Evolutionary conservation across 164 flowering plant genomes (phyloP), one percentile per base, ranked within the genome.

Genomic region (Buxus sempervirens): DNA sequence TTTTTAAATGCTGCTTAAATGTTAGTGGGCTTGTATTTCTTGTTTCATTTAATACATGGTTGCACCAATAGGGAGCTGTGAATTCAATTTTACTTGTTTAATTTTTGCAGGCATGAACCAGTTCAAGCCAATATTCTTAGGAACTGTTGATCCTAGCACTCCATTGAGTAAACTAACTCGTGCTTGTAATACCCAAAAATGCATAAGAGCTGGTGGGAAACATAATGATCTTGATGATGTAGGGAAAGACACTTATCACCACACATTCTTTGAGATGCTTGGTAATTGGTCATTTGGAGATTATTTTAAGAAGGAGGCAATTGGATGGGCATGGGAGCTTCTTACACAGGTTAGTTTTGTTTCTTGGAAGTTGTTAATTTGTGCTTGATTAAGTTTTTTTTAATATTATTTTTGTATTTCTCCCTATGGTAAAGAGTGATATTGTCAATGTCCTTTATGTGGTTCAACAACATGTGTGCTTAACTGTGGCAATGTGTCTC

Each of bases 241-340:
- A 4, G 99, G 99, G 38, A 96, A 93, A 77, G 99, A 96, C 62
- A 96, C 99, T 25, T 93, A 96, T 72, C 98, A 96, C 73, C 99
- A 96, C 68, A 96, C 99, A 49, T 96, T 96, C 78, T 93, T 96
- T 76, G 99, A 96, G 79, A 96, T 96, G 99, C 90, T 96, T 67
- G 99, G 99, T 0, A 96, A 93, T 70, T 96, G 99, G 99, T 90
- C 98, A 0, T 96, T 96, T 76, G 99, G 98, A 21, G 93, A 96
- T 78, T 96, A 96, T 75, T 96, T 96, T 66, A 96, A 96, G 73
- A 72, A 75, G 12, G 98, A 93, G 70, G 99, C 98, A 53, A 96
- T 96, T 75, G 81, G 69, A 57, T 91, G 89, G 90, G 98, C 96
- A 12, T 90, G 97, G 97, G 98, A 93, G 71, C 90, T 96, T 72